Evolutionary conservation across 495 filamentous ascomycete species (phyloP).

Genomic region (Aspergillus saccharolyticus): DNA sequence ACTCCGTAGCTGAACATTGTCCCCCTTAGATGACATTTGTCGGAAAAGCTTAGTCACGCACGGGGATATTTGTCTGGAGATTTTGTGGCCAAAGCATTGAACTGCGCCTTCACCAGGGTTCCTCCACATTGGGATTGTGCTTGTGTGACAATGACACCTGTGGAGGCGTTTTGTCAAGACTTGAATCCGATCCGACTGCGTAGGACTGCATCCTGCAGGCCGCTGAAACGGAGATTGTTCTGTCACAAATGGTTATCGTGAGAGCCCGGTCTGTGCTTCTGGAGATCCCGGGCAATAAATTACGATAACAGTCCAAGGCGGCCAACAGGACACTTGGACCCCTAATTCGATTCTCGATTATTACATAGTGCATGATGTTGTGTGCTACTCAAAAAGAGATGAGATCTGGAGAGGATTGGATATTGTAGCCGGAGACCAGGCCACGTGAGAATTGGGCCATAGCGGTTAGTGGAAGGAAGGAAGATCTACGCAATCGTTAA

Average conservation of each 20-base stretch:
- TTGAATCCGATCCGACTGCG: not conserved
- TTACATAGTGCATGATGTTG: not conserved
- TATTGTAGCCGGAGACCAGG: not conserved
- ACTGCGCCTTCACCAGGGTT: not conserved
- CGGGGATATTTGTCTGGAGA: not conserved
- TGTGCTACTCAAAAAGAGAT: not conserved
- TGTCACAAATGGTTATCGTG: conserved; percentile 2
- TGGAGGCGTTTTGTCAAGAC: not conserved
- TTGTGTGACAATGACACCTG: conserved; percentile 4
- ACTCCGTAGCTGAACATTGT: too few relatives aligned
- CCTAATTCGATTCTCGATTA: not conserved
- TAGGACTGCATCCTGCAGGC: conserved; percentile 16
- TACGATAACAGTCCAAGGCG: not conserved
- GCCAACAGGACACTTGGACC: not conserved
- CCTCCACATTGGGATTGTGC: conserved; percentile 1
- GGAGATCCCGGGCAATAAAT: not conserved
- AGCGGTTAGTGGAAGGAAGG: not conserved
- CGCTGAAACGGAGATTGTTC: not conserved
- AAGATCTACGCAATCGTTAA: not conserved
- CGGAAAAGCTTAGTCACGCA: not conserved
- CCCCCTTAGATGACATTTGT: not conserved
- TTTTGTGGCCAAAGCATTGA: not conserved
- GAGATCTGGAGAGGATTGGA: not conserved
- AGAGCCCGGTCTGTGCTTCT: conserved; percentile 1
- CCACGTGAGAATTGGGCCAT: not conserved